phyloP scores from a whole-genome alignment of 306 rosid species.

The Glycyrrhiza uralensis region DNA sequence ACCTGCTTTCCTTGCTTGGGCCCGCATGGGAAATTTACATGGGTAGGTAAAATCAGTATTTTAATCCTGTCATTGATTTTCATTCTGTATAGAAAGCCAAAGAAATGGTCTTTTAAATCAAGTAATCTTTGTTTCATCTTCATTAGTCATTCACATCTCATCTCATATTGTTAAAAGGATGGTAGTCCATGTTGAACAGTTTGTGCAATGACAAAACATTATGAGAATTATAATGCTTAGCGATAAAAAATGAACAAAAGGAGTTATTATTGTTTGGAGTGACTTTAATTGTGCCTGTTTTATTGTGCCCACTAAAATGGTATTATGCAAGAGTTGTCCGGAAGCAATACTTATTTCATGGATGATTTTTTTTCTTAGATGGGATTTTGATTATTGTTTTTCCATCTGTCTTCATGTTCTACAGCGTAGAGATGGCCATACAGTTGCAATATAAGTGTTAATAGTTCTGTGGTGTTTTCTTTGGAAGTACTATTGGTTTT shows the following conservation, averaged over 20 bases:
- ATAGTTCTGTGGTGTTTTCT: not conserved
- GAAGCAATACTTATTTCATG: not conserved
- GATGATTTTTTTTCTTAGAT: not conserved
- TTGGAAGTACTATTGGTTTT: not conserved
- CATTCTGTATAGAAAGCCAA: not conserved
- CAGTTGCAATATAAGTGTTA: not conserved
- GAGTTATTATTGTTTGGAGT: not conserved
- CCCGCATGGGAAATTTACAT: conserved; percentile 97
- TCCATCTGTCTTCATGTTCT: not conserved
- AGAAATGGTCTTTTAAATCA: not conserved
- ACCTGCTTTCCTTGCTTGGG: conserved; percentile 99
- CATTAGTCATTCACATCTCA: conserved; percentile 17
- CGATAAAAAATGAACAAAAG: not conserved
- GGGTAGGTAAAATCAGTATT: conserved; percentile 61
- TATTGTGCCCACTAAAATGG: no score
- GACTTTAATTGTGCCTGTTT: not conserved
- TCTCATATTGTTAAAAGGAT: not conserved
- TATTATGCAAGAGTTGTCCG: not conserved
- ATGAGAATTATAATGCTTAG: not conserved
- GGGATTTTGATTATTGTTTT: not conserved
- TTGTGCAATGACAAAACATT: not conserved
- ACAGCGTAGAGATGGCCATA: not conserved
- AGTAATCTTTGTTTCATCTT: not conserved
- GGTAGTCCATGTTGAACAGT: not conserved
- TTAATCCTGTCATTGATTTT: not conserved